Evolutionary conservation across 305 asterid species (phyloP).

Genomic region (Fraxinus ornus): DNA sequence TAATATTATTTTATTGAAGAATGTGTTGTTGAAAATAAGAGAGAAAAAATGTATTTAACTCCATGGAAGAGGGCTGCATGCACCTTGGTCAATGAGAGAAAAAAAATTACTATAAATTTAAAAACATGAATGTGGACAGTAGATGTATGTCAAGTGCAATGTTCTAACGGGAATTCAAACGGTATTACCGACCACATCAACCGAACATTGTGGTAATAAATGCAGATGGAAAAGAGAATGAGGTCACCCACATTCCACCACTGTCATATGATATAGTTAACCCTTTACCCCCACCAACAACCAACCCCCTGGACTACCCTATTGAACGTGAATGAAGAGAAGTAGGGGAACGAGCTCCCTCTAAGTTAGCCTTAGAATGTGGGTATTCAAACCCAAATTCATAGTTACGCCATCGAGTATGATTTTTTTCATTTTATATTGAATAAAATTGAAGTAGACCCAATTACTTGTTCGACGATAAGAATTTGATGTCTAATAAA

Average conservation of each 20-base stretch:
- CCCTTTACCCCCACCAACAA: neutral
- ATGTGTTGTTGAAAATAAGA: too few relatives aligned
- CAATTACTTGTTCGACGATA: neutral
- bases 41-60: neutral
- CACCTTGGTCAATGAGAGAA: conserved; percentile 28
- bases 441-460: neutral
- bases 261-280: neutral
- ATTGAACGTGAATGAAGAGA: too few relatives aligned
- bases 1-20: too few relatives aligned
- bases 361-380: neutral
- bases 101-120: neutral
- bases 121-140: conserved; percentile 25
- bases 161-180: conserved; percentile 30
- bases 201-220: conserved; percentile 14
- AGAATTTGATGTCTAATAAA: neutral
- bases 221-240: neutral
- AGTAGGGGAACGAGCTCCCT: neutral
- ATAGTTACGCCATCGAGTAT: neutral
- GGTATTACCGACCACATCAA: conserved; percentile 30
- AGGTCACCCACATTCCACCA: neutral
- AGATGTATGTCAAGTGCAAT: conserved; percentile 40
- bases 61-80: conserved; percentile 37
- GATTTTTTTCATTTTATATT: neutral
- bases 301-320: neutral
- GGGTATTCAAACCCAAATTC: neutral